Conservation (phyloP, 345 rosid genomes). For the Moricandia moricandioides region DNA sequence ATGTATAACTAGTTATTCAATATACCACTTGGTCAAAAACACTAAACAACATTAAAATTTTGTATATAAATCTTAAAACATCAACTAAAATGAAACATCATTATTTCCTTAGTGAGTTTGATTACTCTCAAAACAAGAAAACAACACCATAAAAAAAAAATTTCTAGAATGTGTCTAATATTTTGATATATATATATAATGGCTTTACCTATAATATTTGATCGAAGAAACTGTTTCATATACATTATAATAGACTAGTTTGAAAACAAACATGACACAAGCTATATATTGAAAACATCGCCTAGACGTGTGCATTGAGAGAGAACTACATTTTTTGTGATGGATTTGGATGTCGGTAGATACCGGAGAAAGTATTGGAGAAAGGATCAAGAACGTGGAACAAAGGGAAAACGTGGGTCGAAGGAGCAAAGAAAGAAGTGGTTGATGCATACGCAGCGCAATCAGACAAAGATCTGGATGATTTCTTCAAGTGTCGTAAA, state of each 20-base stretch:
- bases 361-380: slow-evolving; percentile 47
- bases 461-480: slow-evolving; percentile 48
- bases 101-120: neutral
- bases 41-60: too few species aligned
- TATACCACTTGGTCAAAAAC: too few species aligned
- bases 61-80: too few species aligned
- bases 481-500: slow-evolving; percentile 50
- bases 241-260: neutral
- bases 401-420: slow-evolving; percentile 57
- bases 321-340: too few species aligned
- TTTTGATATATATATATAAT: neutral
- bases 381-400: slow-evolving; percentile 53
- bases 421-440: slow-evolving; percentile 49
- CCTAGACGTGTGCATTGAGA: neutral
- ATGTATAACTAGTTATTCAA: too few species aligned
- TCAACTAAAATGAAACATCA: too few species aligned
- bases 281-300: neutral
- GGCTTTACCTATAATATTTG: neutral
- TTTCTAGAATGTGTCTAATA: neutral
- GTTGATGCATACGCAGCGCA: slow-evolving; percentile 52
- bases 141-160: neutral
- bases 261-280: neutral
- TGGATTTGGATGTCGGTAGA: slow-evolving; percentile 26
- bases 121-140: neutral
- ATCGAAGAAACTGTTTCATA: neutral